Evolutionary conservation across 352 stramenopile species (phyloP).

Genomic region (Globisporangium polare): DNA sequence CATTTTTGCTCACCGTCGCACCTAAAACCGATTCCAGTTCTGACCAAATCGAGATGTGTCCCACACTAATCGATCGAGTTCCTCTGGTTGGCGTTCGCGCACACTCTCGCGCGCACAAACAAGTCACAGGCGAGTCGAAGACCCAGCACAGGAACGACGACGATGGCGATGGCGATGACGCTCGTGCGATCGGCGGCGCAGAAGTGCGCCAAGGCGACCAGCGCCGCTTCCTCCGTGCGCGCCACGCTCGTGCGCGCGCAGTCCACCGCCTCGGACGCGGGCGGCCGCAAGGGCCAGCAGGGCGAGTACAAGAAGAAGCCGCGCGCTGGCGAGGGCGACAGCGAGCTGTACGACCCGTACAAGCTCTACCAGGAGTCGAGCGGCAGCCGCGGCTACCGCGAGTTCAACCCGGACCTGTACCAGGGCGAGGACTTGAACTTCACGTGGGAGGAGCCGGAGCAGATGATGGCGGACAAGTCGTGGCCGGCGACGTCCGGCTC

Average conservation of each 20-base stretch:
- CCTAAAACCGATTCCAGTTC: too few relatives aligned
- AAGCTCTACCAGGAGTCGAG: conserved; percentile 73
- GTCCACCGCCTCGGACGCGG: conserved; percentile 6
- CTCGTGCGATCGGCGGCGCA: conserved; percentile 40
- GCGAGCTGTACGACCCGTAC: conserved; percentile 77
- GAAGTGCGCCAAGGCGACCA: conserved; percentile 17
- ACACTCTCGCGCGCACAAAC: neutral
- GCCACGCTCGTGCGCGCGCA: conserved; percentile 7
- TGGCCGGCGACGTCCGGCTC: conserved; percentile 76
- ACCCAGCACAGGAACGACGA: conserved; percentile 1
- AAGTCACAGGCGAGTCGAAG: neutral
- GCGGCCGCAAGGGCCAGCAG: conserved; percentile 3
- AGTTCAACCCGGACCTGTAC: conserved; percentile 74
- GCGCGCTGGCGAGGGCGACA: conserved; percentile 16
- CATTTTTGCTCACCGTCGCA: too few relatives aligned
- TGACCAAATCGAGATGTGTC: too few relatives aligned
- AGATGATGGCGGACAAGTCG: conserved; percentile 88
- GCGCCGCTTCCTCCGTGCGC: conserved; percentile 19
- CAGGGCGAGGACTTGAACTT: conserved; percentile 48
- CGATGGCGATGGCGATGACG: conserved; percentile 37
- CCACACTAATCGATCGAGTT: too few relatives aligned
- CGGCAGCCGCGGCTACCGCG: conserved; percentile 64
- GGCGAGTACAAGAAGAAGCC: conserved; percentile 17
- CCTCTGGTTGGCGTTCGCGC: conserved; percentile 1
- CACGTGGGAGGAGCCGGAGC: conserved; percentile 68